Base-by-base conservation (phyloP, 164 flowering plant genomes). In the Sedum album region DNA sequence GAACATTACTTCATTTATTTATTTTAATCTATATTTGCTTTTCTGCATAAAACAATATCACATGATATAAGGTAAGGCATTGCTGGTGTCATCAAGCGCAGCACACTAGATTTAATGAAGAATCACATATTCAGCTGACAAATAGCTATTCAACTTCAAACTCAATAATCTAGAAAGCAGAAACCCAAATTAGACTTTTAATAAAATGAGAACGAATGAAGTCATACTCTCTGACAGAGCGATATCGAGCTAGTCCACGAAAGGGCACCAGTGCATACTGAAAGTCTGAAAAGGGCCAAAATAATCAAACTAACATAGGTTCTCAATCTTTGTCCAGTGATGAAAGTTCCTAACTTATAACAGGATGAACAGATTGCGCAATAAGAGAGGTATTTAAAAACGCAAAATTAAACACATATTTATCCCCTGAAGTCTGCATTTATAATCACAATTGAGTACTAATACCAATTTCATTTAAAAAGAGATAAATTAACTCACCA, bases 261-360 rank as follows among this genome's bases (percentile, higher is more conserved):
- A 80, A 33, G 90, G 90, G 70, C 90, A 84, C 85, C 86, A 84
- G 17, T 86, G 88, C 64, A 82, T 73, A 69, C 83, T 76, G 77
- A 77, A 69, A 63, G 83, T 82, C 89, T 85, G 85, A 76, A 80
- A 13, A 63, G 44, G 49, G n/a, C n/a, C 38, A 70, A 28, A 46
- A 69, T 4, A 39, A 69, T 69, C 21, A 26, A 55, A 55, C 41
- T 31, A 15, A 21, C 10, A 11, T n/a, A 68, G 11, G 53, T 6
- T 7, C 20, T 28, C 21, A 13, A 49, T 31, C 21, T 38, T 49
- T 68, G 21, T 11, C 33, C 0, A 33, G 18, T 18, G 49, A 60
- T 31, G 18, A 36, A 21, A 18, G 42, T 20, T 39, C 4, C 30
- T 30, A 17, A 17, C 62, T 57, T 57, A n/a, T n/a, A 1, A 6